Evolutionary conservation across 1,139 yeast species (phyloP).

Genomic region (Debaryomyces sp.): DNA sequence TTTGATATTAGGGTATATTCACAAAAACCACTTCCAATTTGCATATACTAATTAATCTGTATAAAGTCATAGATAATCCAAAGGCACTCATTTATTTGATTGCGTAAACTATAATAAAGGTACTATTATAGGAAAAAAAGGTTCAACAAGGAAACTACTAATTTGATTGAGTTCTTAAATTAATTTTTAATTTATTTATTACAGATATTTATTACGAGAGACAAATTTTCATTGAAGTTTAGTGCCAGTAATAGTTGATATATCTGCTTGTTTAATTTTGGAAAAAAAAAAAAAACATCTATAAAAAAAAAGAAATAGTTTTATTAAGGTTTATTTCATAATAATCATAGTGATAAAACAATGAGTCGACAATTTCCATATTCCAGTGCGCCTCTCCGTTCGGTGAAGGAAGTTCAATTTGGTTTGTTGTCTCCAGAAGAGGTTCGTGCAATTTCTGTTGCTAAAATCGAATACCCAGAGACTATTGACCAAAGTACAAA

Average conservation of each 20-base stretch:
- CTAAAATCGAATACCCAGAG: constrained; percentile 96
- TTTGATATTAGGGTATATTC: constrained; percentile 5
- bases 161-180: background rate
- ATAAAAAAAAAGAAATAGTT: constrained; percentile 11
- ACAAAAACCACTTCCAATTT: constrained; percentile 7
- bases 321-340: constrained; percentile 5
- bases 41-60: constrained; percentile 7
- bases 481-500: constrained; percentile 97
- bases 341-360: constrained; percentile 7
- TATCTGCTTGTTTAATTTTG: constrained; percentile 2
- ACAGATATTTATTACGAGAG: constrained; percentile 4
- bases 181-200: constrained; percentile 2
- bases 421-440: constrained; percentile 98
- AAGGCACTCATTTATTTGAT: constrained; percentile 32
- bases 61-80: constrained; percentile 9
- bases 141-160: background rate
- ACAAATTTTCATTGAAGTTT: background rate
- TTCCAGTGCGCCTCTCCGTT: constrained; percentile 96
- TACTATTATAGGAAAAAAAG: constrained; percentile 1
- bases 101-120: constrained; percentile 14
- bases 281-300: constrained; percentile 6
- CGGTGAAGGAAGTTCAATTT: constrained; percentile 97
- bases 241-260: background rate
- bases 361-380: constrained; percentile 76
- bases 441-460: constrained; percentile 94